Conservation (phyloP, 495 filamentous ascomycete genomes). For the Xylaria cubensis region DNA sequence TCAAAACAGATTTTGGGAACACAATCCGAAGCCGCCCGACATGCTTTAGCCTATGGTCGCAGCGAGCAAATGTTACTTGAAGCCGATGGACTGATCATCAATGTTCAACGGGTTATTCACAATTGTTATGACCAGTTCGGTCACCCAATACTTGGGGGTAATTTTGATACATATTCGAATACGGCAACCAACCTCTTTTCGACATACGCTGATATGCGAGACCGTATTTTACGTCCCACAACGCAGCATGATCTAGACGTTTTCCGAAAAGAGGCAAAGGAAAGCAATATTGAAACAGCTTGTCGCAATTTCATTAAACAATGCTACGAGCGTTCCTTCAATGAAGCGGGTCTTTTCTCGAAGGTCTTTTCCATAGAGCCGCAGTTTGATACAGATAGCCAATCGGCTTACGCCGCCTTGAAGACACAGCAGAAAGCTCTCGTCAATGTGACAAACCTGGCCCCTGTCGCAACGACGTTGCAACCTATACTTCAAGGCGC, state of each 20-base stretch:
- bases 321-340: conserved; percentile 55
- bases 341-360: conserved; percentile 54
- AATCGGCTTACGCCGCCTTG: conserved; percentile 51
- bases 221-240: conserved; percentile 59
- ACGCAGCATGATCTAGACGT: conserved; percentile 60
- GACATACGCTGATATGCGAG: conserved; percentile 50
- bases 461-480: conserved; percentile 53
- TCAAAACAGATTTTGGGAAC: conserved; percentile 52
- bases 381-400: conserved; percentile 48
- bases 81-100: conserved; percentile 52
- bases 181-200: conserved; percentile 58
- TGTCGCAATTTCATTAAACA: conserved; percentile 57
- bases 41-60: conserved; percentile 58
- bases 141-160: conserved; percentile 59
- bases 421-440: conserved; percentile 48
- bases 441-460: conserved; percentile 53
- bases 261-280: conserved; percentile 55
- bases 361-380: conserved; percentile 58
- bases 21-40: conserved; percentile 56
- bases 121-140: conserved; percentile 69
- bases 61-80: conserved; percentile 56
- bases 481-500: conserved; percentile 49
- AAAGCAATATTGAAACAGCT: conserved; percentile 50
- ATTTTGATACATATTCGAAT: conserved; percentile 67
- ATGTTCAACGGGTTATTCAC: conserved; percentile 51